A percentile compares a stretch with the other conserved stretches of the same genome.
These are phyloP conservation scores for Phytophthora quininea DNA, from an alignment of 352 stramenopile species.

Conservation along the genomic window DNA sequence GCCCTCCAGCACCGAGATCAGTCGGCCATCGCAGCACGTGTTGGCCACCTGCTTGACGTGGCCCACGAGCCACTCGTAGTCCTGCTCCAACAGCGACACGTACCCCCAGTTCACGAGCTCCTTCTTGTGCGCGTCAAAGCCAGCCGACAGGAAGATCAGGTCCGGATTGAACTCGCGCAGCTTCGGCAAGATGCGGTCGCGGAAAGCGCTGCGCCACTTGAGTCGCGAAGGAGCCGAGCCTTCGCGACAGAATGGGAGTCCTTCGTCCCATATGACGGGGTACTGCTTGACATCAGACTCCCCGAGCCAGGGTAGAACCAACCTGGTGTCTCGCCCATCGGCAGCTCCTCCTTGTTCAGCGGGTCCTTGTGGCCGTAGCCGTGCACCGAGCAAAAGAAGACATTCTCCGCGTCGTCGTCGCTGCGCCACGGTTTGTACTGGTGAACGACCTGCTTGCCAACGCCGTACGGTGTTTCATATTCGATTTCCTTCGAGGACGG, in stretches of 20 bases:
- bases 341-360: slow-evolving; percentile 48
- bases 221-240: slow-evolving; percentile 65
- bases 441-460: slow-evolving; percentile 82
- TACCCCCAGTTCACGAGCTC: slow-evolving; percentile 86
- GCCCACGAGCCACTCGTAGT: slow-evolving; percentile 85
- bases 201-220: slow-evolving; percentile 79
- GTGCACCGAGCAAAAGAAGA: slow-evolving; percentile 95
- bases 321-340: slow-evolving; percentile 35
- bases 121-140: slow-evolving; percentile 84
- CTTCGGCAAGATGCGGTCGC: slow-evolving; percentile 63
- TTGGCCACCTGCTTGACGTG: slow-evolving; percentile 82
- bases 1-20: slow-evolving; percentile 87
- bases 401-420: slow-evolving; percentile 93
- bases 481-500: slow-evolving; percentile 80
- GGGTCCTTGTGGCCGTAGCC: slow-evolving; percentile 81
- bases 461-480: slow-evolving; percentile 91
- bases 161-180: slow-evolving; percentile 71
- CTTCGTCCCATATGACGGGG: slow-evolving; percentile 73
- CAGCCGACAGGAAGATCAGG: slow-evolving; percentile 82
- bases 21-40: slow-evolving; percentile 63
- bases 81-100: slow-evolving; percentile 75
- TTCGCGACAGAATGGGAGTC: slow-evolving; percentile 56
- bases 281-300: slow-evolving; percentile 42
- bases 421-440: slow-evolving; percentile 97
- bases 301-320: slow-evolving; percentile 88